phyloP scores from a whole-genome alignment of 2,329 filamentous ascomycete species.

The Phoma sp. region DNA sequence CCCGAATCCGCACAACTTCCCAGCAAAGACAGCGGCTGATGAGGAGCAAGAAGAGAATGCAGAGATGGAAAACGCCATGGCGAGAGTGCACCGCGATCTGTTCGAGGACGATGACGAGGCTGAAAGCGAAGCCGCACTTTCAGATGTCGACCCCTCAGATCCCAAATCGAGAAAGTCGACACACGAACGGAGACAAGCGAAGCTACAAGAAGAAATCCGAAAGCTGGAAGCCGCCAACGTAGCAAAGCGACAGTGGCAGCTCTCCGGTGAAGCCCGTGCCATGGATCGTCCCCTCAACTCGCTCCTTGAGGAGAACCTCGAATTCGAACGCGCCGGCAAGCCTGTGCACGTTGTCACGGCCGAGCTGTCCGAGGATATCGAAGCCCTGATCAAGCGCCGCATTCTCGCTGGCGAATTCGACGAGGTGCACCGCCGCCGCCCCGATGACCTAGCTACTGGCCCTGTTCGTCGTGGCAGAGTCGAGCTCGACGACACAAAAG shows the following conservation, averaged over 20 bases:
- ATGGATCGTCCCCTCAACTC: slow-evolving; percentile 87
- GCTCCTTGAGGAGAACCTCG: slow-evolving; percentile 89
- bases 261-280: slow-evolving; percentile 86
- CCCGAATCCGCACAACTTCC: slow-evolving; percentile 61
- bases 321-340: slow-evolving; percentile 95
- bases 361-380: slow-evolving; percentile 88
- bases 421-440: slow-evolving; percentile 82
- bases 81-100: slow-evolving; percentile 84
- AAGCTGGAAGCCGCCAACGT: slow-evolving; percentile 88
- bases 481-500: slow-evolving; percentile 85
- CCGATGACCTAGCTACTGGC: slow-evolving; percentile 71
- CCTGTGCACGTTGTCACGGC: slow-evolving; percentile 92
- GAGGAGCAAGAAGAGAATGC: slow-evolving; percentile 50
- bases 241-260: slow-evolving; percentile 87
- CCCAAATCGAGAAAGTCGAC: slow-evolving; percentile 77
- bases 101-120: slow-evolving; percentile 77
- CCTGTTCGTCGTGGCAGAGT: slow-evolving; percentile 73
- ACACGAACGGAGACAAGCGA: slow-evolving; percentile 85
- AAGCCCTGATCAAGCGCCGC: slow-evolving; percentile 90
- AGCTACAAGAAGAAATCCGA: slow-evolving; percentile 87
- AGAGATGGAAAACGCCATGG: slow-evolving; percentile 83
- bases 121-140: slow-evolving; percentile 62
- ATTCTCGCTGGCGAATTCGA: slow-evolving; percentile 92
- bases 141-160: slow-evolving; percentile 69
- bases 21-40: slow-evolving; percentile 31